Percentiles rank a stretch among this genome's conserved stretches.
phyloP scores from a whole-genome alignment of 2,329 filamentous ascomycete species.

The Aspergillus sp. region DNA sequence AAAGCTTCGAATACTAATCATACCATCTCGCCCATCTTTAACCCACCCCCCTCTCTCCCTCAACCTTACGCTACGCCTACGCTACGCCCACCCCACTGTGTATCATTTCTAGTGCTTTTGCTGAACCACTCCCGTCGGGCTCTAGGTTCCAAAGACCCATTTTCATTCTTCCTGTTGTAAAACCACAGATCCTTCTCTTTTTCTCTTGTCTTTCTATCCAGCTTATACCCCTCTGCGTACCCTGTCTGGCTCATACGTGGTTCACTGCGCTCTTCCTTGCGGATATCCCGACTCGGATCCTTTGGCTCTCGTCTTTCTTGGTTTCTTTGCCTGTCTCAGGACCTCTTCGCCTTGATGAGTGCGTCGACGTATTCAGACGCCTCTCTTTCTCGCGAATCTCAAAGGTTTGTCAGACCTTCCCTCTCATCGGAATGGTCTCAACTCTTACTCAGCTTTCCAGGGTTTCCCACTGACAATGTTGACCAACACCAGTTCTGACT shows the following conservation, averaged over 20 bases:
- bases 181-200: conserved; percentile 16
- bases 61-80: background rate
- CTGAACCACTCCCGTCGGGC: conserved; percentile 14
- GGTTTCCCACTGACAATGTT: conserved; percentile 36
- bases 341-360: conserved; percentile 36
- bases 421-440: conserved; percentile 14
- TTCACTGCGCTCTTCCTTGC: conserved; percentile 16
- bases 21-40: conserved; percentile 19
- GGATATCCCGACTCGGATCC: conserved; percentile 17
- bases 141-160: conserved; percentile 20
- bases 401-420: conserved; percentile 30
- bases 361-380: conserved; percentile 36
- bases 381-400: conserved; percentile 38
- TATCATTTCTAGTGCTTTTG: background rate
- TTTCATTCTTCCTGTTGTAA: conserved; percentile 15
- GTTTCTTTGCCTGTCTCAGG: conserved; percentile 12
- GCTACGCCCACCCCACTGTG: no score
- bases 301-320: conserved; percentile 14
- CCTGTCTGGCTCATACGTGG: conserved; percentile 15
- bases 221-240: conserved; percentile 1
- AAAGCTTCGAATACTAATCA: conserved; percentile 11
- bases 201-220: conserved; percentile 14
- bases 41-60: conserved; percentile 6
- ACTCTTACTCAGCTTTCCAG: conserved; percentile 26
- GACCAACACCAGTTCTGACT: conserved; percentile 47